Evolutionary conservation across 768 basidiomycete genomes (phyloP), one percentile per base, ranked within the genome.

Genomic region (Collybiopsis confluens): DNA sequence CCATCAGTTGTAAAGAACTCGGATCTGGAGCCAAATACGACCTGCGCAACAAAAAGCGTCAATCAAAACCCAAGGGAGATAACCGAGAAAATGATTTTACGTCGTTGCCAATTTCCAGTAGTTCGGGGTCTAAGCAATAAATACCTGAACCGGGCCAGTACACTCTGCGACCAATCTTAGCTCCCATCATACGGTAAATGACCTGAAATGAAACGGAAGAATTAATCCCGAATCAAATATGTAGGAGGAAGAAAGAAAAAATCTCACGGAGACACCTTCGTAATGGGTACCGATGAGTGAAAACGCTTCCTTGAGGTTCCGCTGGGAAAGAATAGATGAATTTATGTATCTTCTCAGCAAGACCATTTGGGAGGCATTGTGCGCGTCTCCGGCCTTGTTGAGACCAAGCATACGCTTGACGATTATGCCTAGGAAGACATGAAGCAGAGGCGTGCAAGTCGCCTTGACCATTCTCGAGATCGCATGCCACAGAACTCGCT

Each of bases 61-160:
- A 21, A 15, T n/a, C 1, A 2, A 27, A 27, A 24, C n/a, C n/a
- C n/a, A n/a, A n/a, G n/a, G 30, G 4, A 5, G 16, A 10, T 28
- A 0, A 24, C 18, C 5, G 45, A 13, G 0, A 48, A 24, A 28
- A 20, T 23, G 5, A 28, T 24, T 18, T 36, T 28, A 53, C 77
- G 59, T 77, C 73, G 59, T 78, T 69, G 21, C 77, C 77, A 24
- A 78, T 73, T 45, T 75, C 73, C 46, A 78, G 62, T 28, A 78
- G 61, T 62, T 78, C 77, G 1, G 77, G 77, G 55, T 78, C 77
- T 16, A 62, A 67, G 54, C 77, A 77, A 59, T 70, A 68, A 26
- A 78, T 65, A 6, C 76, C 74, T 7, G 73, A 73, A 2, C 72
- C 73, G 11, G 77, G 77, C 77, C 77, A 78, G 59, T 77, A 78